Evolutionary conservation across 495 filamentous ascomycete genomes (phyloP).

Genomic region (Xylaria palmicola): DNA sequence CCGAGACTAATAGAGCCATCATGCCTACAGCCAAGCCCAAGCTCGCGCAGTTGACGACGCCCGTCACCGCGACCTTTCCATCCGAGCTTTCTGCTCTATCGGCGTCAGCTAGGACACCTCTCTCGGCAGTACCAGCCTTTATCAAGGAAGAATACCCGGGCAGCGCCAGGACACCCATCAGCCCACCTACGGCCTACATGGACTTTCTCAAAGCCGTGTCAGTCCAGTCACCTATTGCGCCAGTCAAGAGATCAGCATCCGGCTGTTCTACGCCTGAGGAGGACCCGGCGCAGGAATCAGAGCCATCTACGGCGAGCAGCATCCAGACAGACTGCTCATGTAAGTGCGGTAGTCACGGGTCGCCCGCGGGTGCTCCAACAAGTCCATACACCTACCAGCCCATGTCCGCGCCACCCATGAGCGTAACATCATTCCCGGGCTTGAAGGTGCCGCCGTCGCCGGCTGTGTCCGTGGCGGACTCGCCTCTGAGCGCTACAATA

Average conservation of each 20-base stretch:
- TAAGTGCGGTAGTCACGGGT: slow-evolving; percentile 51
- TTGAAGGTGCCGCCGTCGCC: slow-evolving; percentile 62
- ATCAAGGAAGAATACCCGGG: slow-evolving; percentile 39
- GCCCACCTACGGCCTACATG: slow-evolving; percentile 85
- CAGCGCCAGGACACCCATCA: slow-evolving; percentile 75
- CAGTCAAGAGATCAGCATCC: slow-evolving; percentile 39
- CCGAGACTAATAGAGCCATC: slow-evolving; percentile 36
- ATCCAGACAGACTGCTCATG: slow-evolving; percentile 53
- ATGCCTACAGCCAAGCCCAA: slow-evolving; percentile 61
- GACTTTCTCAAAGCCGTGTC: slow-evolving; percentile 79
- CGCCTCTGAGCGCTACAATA: slow-evolving; percentile 42
- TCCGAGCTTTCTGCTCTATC: slow-evolving; percentile 64
- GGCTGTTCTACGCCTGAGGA: slow-evolving; percentile 34
- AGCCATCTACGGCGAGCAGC: slow-evolving; percentile 55
- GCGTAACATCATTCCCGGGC: slow-evolving; percentile 45
- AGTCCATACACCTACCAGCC: slow-evolving; percentile 49
- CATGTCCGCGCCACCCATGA: slow-evolving; percentile 57
- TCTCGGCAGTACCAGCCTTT: slow-evolving; percentile 48
- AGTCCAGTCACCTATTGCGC: slow-evolving; percentile 62
- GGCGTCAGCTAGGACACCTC: slow-evolving; percentile 46
- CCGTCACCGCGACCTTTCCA: slow-evolving; percentile 72
- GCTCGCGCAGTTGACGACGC: slow-evolving; percentile 73
- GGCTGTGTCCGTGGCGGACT: slow-evolving; percentile 47
- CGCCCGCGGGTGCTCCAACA: slow-evolving; percentile 31
- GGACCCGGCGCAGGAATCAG: slow-evolving; percentile 42